Evolutionary conservation across 106 monocot species (phyloP).

Genomic region (Acorus calamus): DNA sequence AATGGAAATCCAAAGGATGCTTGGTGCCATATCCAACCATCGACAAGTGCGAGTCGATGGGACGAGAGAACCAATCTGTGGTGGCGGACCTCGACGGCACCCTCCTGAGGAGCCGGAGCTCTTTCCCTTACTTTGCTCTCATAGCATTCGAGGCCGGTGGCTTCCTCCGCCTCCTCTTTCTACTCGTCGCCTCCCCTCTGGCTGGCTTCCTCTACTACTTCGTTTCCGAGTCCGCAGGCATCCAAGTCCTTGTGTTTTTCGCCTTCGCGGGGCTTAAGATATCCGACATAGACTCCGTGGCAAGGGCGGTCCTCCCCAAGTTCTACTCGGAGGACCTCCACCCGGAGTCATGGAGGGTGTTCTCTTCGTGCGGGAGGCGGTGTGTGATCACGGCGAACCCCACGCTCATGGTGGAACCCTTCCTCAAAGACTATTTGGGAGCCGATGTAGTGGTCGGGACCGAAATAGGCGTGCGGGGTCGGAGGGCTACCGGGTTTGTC

Average conservation of each 20-base stretch:
- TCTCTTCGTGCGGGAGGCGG: no score
- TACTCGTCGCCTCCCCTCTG: conserved; percentile 8
- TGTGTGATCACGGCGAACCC: no score
- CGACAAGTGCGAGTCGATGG: neutral
- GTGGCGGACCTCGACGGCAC: conserved; percentile 20
- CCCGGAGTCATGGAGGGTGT: no score
- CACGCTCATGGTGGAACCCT: no score
- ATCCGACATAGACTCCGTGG: neutral
- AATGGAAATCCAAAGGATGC: no score
- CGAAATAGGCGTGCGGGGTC: no score
- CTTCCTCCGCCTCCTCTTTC: neutral
- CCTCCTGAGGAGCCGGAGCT: conserved; percentile 10
- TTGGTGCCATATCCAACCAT: conserved; percentile 8
- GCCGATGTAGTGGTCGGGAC: no score
- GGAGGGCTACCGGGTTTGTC: conserved; percentile 41
- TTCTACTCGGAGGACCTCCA: no score
- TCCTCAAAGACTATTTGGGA: no score
- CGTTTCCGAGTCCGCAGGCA: conserved; percentile 18
- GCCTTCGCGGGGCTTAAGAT: neutral
- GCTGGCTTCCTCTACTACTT: conserved; percentile 12
- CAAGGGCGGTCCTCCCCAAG: neutral
- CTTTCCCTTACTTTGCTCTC: conserved; percentile 17
- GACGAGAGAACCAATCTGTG: conserved; percentile 1
- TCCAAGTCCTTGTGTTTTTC: conserved; percentile 7
- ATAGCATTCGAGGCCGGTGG: conserved; percentile 7